Evolutionary conservation across 2,329 filamentous ascomycete species (phyloP), one percentile per base, ranked within the genome.

Genomic region (Penicillium sp.): DNA sequence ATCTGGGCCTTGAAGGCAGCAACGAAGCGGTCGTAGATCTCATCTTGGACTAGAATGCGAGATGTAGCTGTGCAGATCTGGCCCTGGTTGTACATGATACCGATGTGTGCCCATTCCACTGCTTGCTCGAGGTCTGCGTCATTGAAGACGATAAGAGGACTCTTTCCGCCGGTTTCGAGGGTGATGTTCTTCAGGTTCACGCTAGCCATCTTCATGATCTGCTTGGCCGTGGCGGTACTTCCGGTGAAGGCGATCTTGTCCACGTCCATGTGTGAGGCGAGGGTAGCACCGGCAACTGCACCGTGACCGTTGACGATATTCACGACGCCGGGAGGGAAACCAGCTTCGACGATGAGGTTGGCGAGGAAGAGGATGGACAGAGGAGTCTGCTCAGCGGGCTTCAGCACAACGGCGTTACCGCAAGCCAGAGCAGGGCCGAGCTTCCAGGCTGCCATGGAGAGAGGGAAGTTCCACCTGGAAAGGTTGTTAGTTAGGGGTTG

Each of bases 121-220:
- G 87, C 86, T 70, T 88, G 84, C 5, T 88, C 85, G 25, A 89
- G 67, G 58, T 89, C 85, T 5, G 86, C 86, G 64, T 89, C 87
- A 7, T 83, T 78, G 59, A 89, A 89, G 5, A 89, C 82, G 10
- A 89, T 66, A 2, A 88, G 75, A 0, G 87, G 86, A 4, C 82
- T 86, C 73, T 90, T 89, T 54, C 87, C 87, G 37, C 87, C 87
- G 84, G 71, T 73, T 56, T 73, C 71, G 1, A 73, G 60, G 4
- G 71, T 73, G 51, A 73, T 71, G 37, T 73, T 73, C 62, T 73
- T 73, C 64, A 73, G 52, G 26, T 70, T 73, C 14, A 61, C 60
- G 11, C 69, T 70, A 25, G 71, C 71, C 70, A 73, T 70, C 57
- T 73, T 73, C 71, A 73, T 73, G 48, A 73, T 70, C 33, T 73